Base-by-base conservation (phyloP, 108 stramenopile species). In the Discostella stelligeroides region DNA sequence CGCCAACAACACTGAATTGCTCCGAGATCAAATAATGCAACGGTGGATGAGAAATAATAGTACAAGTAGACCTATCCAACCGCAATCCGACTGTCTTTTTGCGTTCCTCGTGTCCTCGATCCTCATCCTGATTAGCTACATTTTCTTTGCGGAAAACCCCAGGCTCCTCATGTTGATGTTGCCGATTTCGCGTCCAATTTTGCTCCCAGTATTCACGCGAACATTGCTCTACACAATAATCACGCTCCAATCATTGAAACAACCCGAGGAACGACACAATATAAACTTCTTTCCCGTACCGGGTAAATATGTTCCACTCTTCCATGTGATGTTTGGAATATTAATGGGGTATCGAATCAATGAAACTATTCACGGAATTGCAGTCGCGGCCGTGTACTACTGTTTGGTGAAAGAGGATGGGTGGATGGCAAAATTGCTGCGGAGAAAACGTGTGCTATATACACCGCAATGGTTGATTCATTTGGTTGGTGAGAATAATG, bases 221-320 rank as follows among this genome's bases (percentile, higher is more conserved):
- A 79, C 72, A 11, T 66, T 79, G 10, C 40, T 68, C 15, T 73
- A 79, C 45, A n/a, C 71, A 28, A 73, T 79, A 25, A 54, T 79
- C 28, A 61, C 64, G 7, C 66, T 79, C 0, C 58, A 73, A 28
- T 67, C 72, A 2, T 40, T 66, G 13, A 14, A 51, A 46, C 37
- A 79, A 46, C 77, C 77, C 3, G 38, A 73, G 27, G 21, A 30
- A 61, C 46, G 61, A 42, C 39, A 54, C 18, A 68, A 73, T 11
- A 62, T 79, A 7, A 79, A 79, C 43, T 74, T 79, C 60, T 74
- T 79, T 30, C 78, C 78, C 0, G 73, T 79, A 2, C 72, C 56
- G 48, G 78, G 78, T 1, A 38, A 59, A 24, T 73, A 73, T 29
- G 71, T 79, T 5, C 77, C 77, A 24, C 7, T 79, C n/a, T 72